phyloP scores from a whole-genome alignment of 1,284 basidiomycete species.

The Apiotrichum veenhuisii region DNA sequence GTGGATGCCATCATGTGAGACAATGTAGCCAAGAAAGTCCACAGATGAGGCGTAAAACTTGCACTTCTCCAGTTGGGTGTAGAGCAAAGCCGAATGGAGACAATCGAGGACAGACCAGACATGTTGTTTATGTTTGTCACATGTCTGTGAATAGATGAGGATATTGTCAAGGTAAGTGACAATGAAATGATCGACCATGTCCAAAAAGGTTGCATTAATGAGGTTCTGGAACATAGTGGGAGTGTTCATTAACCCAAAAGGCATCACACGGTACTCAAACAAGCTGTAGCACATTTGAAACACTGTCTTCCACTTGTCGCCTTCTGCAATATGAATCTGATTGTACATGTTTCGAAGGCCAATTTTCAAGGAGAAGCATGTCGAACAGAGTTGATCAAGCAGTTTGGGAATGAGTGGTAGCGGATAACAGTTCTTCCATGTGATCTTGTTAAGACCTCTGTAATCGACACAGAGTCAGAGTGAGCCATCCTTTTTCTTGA shows the following conservation, averaged over 20 bases:
- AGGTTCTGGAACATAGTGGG: conserved; percentile 47
- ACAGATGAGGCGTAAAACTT: conserved; percentile 32
- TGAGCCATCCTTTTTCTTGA: conserved; percentile 48
- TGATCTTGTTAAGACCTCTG: conserved; percentile 51
- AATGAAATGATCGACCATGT: conserved; percentile 32
- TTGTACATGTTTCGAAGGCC: conserved; percentile 41
- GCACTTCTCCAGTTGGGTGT: conserved; percentile 50
- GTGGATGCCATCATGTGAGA: not conserved
- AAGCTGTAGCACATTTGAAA: conserved; percentile 43
- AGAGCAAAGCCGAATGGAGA: conserved; percentile 44
- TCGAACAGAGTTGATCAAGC: conserved; percentile 36
- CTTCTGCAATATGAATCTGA: conserved; percentile 31
- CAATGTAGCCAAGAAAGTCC: conserved; percentile 33
- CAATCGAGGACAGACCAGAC: conserved; percentile 44
- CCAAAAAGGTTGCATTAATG: conserved; percentile 31
- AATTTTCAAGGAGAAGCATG: too few relatives aligned
- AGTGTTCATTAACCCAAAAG: conserved; percentile 44
- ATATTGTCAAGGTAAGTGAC: conserved; percentile 50
- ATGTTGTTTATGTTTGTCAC: conserved; percentile 40
- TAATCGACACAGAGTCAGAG: conserved; percentile 53
- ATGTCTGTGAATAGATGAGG: conserved; percentile 50
- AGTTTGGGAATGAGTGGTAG: conserved; percentile 29
- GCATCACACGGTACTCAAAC: conserved; percentile 51
- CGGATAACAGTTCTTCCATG: conserved; percentile 44
- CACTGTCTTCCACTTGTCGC: conserved; percentile 48